Percentiles rank a stretch among this genome's conserved stretches.
Conservation (phyloP, 805 yeast species). For the Saccharomyces jurei region DNA sequence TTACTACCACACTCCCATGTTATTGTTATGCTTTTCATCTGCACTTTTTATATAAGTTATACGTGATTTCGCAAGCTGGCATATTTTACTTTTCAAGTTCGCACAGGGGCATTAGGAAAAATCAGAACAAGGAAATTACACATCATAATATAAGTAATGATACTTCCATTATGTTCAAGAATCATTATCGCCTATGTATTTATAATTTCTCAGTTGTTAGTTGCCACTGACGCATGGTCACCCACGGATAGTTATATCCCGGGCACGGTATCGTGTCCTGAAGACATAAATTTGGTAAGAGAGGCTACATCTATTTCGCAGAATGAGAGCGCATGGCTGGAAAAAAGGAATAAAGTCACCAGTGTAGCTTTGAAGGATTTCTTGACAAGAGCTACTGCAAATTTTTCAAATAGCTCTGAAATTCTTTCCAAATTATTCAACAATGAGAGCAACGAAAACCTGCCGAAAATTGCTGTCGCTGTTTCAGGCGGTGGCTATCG, state of each 20-base stretch:
- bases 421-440: conserved; percentile 11
- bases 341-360: conserved; percentile 39
- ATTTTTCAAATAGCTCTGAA: conserved; percentile 14
- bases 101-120: not conserved
- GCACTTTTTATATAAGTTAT: not conserved
- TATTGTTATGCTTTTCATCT: not conserved
- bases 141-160: not conserved
- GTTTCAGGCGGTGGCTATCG: conserved; percentile 87
- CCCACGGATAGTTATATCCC: conserved; percentile 58
- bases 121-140: not conserved
- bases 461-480: conserved; percentile 46
- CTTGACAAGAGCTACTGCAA: conserved; percentile 17
- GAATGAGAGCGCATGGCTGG: conserved; percentile 46
- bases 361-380: conserved; percentile 35
- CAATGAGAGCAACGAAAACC: conserved; percentile 6
- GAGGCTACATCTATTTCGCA: conserved; percentile 41
- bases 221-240: conserved; percentile 35
- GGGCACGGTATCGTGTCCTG: conserved; percentile 48
- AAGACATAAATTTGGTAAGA: conserved; percentile 34
- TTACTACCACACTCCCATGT: not conserved
- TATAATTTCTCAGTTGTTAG: conserved; percentile 1
- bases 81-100: not conserved
- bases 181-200: not conserved
- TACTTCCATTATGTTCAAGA: not conserved
- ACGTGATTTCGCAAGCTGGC: not conserved